phyloP scores from a whole-genome alignment of 352 stramenopile genomes.

The Plasmopara viticola region DNA sequence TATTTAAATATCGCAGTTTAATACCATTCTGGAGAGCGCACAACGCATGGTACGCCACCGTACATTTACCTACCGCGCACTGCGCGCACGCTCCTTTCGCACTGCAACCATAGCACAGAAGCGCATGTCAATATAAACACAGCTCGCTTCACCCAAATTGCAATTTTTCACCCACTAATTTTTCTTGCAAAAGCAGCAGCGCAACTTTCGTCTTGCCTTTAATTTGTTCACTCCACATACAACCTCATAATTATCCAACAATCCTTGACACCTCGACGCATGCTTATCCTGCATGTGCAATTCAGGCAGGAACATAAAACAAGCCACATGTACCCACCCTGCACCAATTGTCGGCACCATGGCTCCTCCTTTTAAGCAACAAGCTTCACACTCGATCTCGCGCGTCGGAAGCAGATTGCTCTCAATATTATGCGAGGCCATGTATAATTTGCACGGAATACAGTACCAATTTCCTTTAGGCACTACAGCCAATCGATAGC shows the following conservation, averaged over 20 bases:
- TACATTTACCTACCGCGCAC: conserved; percentile 60
- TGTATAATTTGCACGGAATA: conserved; percentile 50
- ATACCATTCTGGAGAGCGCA: conserved; percentile 59
- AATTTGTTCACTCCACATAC: conserved; percentile 58
- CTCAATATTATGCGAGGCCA: conserved; percentile 33
- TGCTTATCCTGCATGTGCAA: conserved; percentile 39
- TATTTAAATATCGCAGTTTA: conserved; percentile 56
- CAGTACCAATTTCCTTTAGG: conserved; percentile 78
- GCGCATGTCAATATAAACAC: conserved; percentile 1
- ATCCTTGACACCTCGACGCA: conserved; percentile 15
- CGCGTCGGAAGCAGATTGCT: conserved; percentile 47
- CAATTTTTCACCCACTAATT: conserved; percentile 13
- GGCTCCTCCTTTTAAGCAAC: conserved; percentile 43
- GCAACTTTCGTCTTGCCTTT: conserved; percentile 41
- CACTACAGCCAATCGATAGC: conserved; percentile 60
- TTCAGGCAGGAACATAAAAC: conserved; percentile 77
- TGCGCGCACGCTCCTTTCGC: conserved; percentile 68
- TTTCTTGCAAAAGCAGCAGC: conserved; percentile 74
- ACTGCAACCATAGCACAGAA: conserved; percentile 23
- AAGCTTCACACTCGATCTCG: conserved; percentile 50
- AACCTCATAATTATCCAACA: conserved; percentile 41
- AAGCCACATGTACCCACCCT: conserved; percentile 69
- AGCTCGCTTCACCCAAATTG: conserved; percentile 1
- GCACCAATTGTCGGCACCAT: conserved; percentile 39
- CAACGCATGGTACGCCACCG: conserved; percentile 62